Base-by-base conservation (phyloP, 352 stramenopile species). In the Aphanomyces euteiches region DNA sequence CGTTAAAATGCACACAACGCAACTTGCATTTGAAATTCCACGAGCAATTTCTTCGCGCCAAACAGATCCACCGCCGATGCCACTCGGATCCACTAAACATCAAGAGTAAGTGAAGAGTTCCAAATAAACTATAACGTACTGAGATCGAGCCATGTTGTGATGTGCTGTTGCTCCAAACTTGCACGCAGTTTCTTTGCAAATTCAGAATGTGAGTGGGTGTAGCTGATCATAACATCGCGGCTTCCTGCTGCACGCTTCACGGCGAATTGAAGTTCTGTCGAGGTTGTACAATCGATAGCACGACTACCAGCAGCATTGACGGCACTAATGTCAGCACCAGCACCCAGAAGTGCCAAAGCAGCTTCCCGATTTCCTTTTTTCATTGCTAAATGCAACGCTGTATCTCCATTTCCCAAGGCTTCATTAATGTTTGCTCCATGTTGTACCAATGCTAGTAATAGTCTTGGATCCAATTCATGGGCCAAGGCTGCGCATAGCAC, bases 161-260 rank as follows among this genome's bases (percentile, higher is more conserved):
- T 78, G 47, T 92, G 90, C 0, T 83, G 79, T 19, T 85, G 75
- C 74, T 93, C 87, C 0, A 94, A 68, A 12, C 76, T 79, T 56
- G 82, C 79, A 48, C 87, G 85, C 39, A 93, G 69, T 60, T 93
- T 93, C 56, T 83, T 88, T 12, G 85, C 85, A 75, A 95, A 92
- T 74, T 92, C 84, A 5, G 76, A 74, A 67, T 94, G 87, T 39
- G 87, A 88, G 68, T 94, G 87, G 37, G 87, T 94, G 74, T 94
- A 93, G 75, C 87, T 94, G 72, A 94, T 93, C 87, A 94, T 93
- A 8, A 92, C 87, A 40, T 94, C 87, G 0, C 87, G 82, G 38
- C 89, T 79, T 0, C 87, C 87, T 1, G 85, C 87, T n/a, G 85
- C 85, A 15, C 76, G 82, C 73, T 94, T 94, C 53, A 94, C 84